Conservation (phyloP, 192 early-diverging fungal species). For the Pilaira anomala region DNA sequence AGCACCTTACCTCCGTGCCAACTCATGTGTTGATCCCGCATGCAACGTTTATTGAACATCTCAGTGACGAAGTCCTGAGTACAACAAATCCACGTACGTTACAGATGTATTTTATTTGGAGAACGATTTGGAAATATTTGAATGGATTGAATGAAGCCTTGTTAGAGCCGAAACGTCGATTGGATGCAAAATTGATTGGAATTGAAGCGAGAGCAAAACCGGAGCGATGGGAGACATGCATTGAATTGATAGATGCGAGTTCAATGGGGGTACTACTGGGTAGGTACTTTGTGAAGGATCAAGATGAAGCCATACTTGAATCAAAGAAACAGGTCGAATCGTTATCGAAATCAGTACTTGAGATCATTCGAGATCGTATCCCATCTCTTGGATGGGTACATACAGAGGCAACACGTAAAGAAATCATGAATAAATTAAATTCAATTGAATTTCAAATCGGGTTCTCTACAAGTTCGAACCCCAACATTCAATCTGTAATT, state of each 20-base stretch:
- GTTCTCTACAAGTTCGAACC: constrained; percentile 5
- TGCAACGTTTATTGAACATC: constrained; percentile 3
- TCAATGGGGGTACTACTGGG: constrained; percentile 39
- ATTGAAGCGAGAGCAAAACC: constrained; percentile 42
- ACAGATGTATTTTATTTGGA: constrained; percentile 53
- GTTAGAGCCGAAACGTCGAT: constrained; percentile 30
- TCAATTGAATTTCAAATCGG: constrained; percentile 15
- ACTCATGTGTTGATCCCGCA: not conserved
- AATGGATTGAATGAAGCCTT: constrained; percentile 36
- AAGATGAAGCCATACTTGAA: not conserved
- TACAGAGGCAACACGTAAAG: not conserved
- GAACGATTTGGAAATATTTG: constrained; percentile 38
- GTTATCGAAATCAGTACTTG: not conserved
- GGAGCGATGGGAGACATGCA: constrained; percentile 41
- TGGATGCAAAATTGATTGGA: constrained; percentile 40
- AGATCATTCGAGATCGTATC: constrained; percentile 1
- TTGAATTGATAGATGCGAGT: constrained; percentile 27
- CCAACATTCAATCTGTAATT: constrained; percentile 8
- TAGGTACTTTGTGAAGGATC: constrained; percentile 39
- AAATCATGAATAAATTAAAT: constrained; percentile 6
- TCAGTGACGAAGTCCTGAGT: constrained; percentile 26
- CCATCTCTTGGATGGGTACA: not conserved
- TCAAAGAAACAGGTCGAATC: no score
- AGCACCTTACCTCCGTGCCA: no score
- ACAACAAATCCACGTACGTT: constrained; percentile 37